These are phyloP conservation scores for Pythium utonaiense DNA, from an alignment of 352 stramenopile genomes.

Conservation along the genomic window DNA sequence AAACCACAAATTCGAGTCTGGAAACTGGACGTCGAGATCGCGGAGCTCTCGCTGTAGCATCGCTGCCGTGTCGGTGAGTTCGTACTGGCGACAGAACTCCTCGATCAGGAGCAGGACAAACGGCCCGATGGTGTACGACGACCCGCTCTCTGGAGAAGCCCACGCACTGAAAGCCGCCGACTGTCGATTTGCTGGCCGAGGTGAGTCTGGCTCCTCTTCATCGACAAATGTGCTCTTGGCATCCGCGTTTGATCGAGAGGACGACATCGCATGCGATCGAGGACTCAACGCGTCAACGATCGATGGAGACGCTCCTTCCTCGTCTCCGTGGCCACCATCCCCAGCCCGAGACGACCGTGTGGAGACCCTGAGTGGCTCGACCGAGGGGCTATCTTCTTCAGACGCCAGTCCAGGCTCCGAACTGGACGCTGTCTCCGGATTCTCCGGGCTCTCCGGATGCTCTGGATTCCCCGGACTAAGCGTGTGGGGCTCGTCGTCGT, in stretches of 20 bases:
- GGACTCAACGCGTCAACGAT: no score
- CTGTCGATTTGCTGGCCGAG: background rate
- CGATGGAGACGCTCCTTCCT: no score
- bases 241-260: background rate
- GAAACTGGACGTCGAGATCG: constrained; percentile 19
- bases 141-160: background rate
- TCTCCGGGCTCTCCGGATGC: background rate
- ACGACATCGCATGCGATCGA: no score
- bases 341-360: background rate
- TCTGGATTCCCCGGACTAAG: background rate
- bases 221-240: background rate
- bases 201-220: background rate
- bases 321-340: background rate
- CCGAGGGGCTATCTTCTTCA: background rate
- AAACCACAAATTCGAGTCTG: constrained; percentile 44
- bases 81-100: constrained; percentile 48
- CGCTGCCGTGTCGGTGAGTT: constrained; percentile 29
- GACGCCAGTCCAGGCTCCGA: background rate
- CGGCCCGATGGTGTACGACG: constrained; percentile 23
- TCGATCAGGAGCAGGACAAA: constrained; percentile 59
- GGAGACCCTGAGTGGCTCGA: background rate
- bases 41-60: constrained; percentile 42
- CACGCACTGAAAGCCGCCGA: constrained; percentile 13
- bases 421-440: no score
- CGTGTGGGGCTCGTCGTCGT: background rate